Base-by-base conservation (phyloP, 139 green algal genomes). In the Astrephomene gubernaculifera region DNA sequence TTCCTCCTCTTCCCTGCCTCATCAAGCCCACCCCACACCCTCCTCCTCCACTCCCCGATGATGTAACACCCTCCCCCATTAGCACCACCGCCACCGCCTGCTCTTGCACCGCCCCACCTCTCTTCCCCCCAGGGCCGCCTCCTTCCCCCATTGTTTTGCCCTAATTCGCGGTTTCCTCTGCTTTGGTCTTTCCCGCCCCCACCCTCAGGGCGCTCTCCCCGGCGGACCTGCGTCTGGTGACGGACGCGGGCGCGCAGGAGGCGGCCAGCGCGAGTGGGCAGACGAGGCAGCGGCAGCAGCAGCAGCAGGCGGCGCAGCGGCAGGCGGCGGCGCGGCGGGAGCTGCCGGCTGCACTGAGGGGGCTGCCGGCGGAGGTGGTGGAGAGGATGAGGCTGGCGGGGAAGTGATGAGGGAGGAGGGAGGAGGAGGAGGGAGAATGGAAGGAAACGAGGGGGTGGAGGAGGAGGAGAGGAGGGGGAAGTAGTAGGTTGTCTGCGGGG, bases 241-340 rank as follows among this genome's bases (percentile, higher is more conserved):
- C 83, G 0, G 73, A 82, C 67, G 6, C 65, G 35, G 24, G 8
- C 2, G 71, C 69, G 24, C 83, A 87, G 61, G 83, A 74, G 22
- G 63, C 63, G 24, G 78, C 78, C 78, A 64, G 38, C 33, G 63
- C 69, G 17, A 75, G 61, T 31, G 78, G 78, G 24, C 31, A 60
- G 60, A 74, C 43, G 9, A 61, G 76, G 3, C 54, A 69, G 76
- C n/a, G 29, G 4, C 2, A 8, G 17, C 76, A 83, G 60, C 5
- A 12, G 29, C 61, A 73, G 76, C 57, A 39, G 75, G 10, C 2
- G 60, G 17, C 14, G 76, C 63, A 65, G 78, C 25, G 27, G 43
- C 31, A 19, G 60, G n/a, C 60, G 57, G 57, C 76, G 61, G 61
- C 52, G 14, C 17, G 25, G 8, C 31, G 25, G 29, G 3, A 17